These are phyloP conservation scores for Suillus occidentalis DNA, from an alignment of 768 basidiomycete species.

Conservation along the genomic window DNA sequence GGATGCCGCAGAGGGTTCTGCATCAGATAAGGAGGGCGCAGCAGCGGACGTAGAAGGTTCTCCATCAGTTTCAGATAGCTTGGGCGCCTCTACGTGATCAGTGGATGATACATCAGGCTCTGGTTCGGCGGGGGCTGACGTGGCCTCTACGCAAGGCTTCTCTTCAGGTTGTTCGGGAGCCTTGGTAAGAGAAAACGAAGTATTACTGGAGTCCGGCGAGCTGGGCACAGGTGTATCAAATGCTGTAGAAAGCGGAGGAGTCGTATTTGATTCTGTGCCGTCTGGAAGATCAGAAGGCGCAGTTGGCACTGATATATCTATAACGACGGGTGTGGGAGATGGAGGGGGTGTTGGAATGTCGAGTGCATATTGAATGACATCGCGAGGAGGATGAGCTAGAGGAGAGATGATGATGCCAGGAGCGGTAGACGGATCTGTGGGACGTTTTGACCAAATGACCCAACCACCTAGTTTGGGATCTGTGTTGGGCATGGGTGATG, in stretches of 20 bases:
- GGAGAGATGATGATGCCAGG: constrained; percentile 75
- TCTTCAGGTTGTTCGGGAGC: constrained; percentile 16
- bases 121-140: neutral
- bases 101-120: constrained; percentile 16
- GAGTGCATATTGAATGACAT: constrained; percentile 57
- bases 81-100: constrained; percentile 14
- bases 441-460: constrained; percentile 75
- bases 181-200: constrained; percentile 49
- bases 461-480: constrained; percentile 35
- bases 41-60: constrained; percentile 7
- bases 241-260: constrained; percentile 49
- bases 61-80: neutral
- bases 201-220: constrained; percentile 61
- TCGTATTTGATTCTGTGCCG: constrained; percentile 48
- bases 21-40: neutral
- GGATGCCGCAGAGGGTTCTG: constrained; percentile 5
- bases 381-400: constrained; percentile 57
- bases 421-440: constrained; percentile 59
- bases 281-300: constrained; percentile 29
- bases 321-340: constrained; percentile 29
- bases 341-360: constrained; percentile 51
- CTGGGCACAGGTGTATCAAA: constrained; percentile 47
- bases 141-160: neutral
- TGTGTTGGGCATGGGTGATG: neutral
- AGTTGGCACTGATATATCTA: constrained; percentile 5